Conservation (phyloP, 495 filamentous ascomycete species). For the Geopyxis carbonaria region DNA sequence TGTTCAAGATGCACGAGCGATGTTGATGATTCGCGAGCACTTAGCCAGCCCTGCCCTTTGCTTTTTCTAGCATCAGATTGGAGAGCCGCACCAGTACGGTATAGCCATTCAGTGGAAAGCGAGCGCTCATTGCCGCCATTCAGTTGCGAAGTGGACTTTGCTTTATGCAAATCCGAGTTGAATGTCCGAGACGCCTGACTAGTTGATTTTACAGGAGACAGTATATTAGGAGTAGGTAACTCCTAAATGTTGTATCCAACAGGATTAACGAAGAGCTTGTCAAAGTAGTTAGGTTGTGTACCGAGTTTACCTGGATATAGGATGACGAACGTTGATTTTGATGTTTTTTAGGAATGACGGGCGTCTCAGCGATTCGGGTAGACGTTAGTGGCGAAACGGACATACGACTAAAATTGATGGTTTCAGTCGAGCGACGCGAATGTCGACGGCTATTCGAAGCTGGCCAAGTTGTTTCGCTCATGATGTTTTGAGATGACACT, state of each 20-base stretch:
- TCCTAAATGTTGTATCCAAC: slow-evolving; percentile 27
- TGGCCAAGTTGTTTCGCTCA: no score
- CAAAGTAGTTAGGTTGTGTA: slow-evolving; percentile 1
- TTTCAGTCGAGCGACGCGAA: slow-evolving; percentile 22
- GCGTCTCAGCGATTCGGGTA: slow-evolving; percentile 18
- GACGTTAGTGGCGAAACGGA: slow-evolving; percentile 20
- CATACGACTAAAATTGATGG: slow-evolving; percentile 21
- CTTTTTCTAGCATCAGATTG: slow-evolving; percentile 53
- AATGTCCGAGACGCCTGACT: slow-evolving; percentile 24
- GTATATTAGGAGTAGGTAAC: slow-evolving; percentile 40
- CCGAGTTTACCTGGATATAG: slow-evolving; percentile 21
- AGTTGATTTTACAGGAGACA: slow-evolving; percentile 31
- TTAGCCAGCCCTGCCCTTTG: slow-evolving; percentile 67
- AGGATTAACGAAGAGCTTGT: slow-evolving; percentile 1
- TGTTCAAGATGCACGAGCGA: slow-evolving; percentile 31
- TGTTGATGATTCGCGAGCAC: slow-evolving; percentile 53
- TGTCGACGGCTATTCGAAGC: slow-evolving; percentile 16
- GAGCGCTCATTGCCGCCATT: slow-evolving; percentile 11
- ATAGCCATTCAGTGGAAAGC: slow-evolving; percentile 54
- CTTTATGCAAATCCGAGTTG: slow-evolving; percentile 16
- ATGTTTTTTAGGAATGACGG: slow-evolving; percentile 10
- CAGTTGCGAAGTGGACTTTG: slow-evolving; percentile 17
- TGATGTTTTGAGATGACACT: no score
- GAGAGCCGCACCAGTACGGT: slow-evolving; percentile 53
- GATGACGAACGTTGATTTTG: slow-evolving; percentile 8